phyloP scores from a whole-genome alignment of 257 asterid species.

The Paraleonurus japonicus region DNA sequence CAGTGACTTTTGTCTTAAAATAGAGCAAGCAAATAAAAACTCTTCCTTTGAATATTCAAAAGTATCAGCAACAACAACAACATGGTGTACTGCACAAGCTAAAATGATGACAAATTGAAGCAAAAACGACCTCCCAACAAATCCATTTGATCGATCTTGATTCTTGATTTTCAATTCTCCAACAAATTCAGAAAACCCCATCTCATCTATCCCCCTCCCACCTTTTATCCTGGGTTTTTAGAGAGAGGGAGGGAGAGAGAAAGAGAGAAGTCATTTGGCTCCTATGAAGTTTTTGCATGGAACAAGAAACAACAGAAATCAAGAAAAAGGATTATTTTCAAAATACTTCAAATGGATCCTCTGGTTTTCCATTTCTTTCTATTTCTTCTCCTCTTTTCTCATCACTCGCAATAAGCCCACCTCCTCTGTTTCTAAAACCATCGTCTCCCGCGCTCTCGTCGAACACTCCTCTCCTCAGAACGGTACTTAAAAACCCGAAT shows the following conservation, averaged over 20 bases:
- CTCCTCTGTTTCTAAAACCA: conserved; percentile 40
- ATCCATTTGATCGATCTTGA: conserved; percentile 25
- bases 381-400: conserved; percentile 61
- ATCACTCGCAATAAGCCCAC: conserved; percentile 39
- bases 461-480: conserved; percentile 34
- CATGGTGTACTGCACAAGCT: too few species aligned
- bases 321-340: conserved; percentile 37
- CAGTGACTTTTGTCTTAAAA: too few species aligned
- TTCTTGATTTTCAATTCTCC: conserved; percentile 50
- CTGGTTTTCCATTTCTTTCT: conserved; percentile 63
- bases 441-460: conserved; percentile 48
- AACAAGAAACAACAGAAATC: conserved; percentile 26
- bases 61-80: too few species aligned
- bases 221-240: background rate
- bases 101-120: too few species aligned
- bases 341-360: conserved; percentile 73
- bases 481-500: background rate
- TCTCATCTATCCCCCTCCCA: conserved; percentile 33
- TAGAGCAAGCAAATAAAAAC: too few species aligned
- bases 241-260: conserved; percentile 19
- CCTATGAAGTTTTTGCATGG: conserved; percentile 48
- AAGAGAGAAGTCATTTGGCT: background rate
- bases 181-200: conserved; percentile 42
- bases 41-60: too few species aligned
- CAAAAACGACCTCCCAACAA: conserved; percentile 51